Evolutionary conservation across 805 yeast species (phyloP), one percentile per base, ranked within the genome.

Genomic region (Candida sphagnicola): DNA sequence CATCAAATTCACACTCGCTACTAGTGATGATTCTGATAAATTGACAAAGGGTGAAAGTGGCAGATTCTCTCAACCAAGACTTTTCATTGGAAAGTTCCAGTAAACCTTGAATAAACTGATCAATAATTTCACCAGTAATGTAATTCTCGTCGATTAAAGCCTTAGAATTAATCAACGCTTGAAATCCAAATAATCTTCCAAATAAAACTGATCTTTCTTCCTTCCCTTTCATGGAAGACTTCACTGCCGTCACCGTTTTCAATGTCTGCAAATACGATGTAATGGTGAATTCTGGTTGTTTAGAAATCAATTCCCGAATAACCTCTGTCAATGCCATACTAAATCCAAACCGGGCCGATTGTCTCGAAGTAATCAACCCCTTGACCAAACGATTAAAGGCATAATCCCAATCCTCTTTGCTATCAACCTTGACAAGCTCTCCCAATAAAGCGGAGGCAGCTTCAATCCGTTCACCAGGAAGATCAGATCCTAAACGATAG

Each of bases 21-120:
- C 28, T 16, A 14, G 26, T 30, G 31, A 30, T 43, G 28, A 15
- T 28, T 35, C 16, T 53, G 6, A 67, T 42, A 34, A 83, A 70
- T 37, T 76, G 80, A 48, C 74, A 77, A 34, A 90, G 65, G 1
- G 95, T 84, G 52, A 72, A 85, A 50, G 85, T 70, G 29, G 87
- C 72, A 3, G 95, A 78, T 59, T 91, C 96, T 43, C 95, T 69
- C 30, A 90, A 74, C 97, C 97, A 90, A 1, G 85, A 75, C 56
- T 90, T 91, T 25, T 65, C 47, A 11, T 66, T 57, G 0, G 95
- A 74, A 39, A 90, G 65, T 17, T 75, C 78, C 4, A 86, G 56
- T 26, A 85, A 50, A 21, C 65, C 56, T 4, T 67, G 61, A 18
- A 77, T 57, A 32, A 82, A 74, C 10, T 60, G 56, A 13, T 53